Percentiles rank a stretch among this genome's conserved stretches.
These are phyloP conservation scores for Fusarium mexicanum DNA, from an alignment of 2,329 filamentous ascomycete species.

Conservation along the genomic window DNA sequence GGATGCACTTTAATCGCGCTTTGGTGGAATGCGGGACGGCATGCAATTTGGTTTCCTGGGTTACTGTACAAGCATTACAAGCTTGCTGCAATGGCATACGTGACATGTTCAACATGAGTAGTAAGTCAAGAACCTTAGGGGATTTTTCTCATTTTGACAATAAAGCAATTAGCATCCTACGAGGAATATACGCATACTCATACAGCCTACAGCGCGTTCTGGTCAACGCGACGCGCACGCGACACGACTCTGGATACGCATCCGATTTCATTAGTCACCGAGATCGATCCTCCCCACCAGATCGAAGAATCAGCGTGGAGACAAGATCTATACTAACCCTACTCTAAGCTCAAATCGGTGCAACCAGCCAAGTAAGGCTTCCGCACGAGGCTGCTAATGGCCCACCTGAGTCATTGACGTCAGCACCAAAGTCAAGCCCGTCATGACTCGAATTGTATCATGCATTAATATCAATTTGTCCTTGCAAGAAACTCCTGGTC, in stretches of 20 bases:
- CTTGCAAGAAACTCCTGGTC: not conserved
- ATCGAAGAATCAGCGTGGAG: not conserved
- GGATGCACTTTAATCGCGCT: not conserved
- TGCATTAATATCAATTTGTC: not conserved
- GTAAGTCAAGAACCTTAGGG: not conserved
- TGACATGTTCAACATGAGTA: not conserved
- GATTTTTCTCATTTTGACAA: too few species aligned
- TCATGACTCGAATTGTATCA: slow-evolving; percentile 15
- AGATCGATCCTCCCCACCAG: slow-evolving; percentile 3
- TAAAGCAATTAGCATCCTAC: too few species aligned
- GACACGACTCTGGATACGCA: not conserved
- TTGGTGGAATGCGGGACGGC: not conserved
- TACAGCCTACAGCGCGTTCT: not conserved
- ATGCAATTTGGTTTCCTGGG: not conserved
- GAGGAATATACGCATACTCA: too few species aligned
- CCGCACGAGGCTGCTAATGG: not conserved
- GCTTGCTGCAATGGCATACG: too few species aligned
- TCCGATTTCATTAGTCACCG: not conserved
- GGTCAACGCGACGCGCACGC: not conserved
- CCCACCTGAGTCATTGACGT: slow-evolving; percentile 32
- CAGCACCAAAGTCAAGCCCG: slow-evolving; percentile 30
- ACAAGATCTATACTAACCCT: slow-evolving; percentile 8
- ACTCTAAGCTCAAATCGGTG: slow-evolving; percentile 8
- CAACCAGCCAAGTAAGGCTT: not conserved
- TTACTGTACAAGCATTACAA: not conserved